Percentiles rank a stretch among this genome's conserved stretches.
Evolutionary conservation across 345 rosid species (phyloP).

Genomic region (Rhodamnia argentea): DNA sequence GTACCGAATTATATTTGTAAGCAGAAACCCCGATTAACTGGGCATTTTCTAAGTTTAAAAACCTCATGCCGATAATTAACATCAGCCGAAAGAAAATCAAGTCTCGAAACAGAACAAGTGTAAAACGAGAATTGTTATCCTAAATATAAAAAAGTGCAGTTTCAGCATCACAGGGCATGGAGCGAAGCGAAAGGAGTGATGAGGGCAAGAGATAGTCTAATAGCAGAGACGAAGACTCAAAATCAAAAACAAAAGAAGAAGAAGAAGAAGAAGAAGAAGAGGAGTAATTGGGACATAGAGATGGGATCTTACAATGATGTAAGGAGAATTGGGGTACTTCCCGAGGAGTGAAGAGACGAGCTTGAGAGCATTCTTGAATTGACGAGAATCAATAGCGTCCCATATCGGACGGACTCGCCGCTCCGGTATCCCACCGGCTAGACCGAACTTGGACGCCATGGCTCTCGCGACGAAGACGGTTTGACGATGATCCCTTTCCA

Average conservation of each 20-base stretch:
- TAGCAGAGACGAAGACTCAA: neutral
- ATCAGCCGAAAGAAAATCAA: neutral
- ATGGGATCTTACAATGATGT: conserved; percentile 54
- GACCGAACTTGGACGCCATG: conserved; percentile 90
- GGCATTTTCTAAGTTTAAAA: neutral
- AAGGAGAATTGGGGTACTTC: conserved; percentile 80
- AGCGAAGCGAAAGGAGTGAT: neutral
- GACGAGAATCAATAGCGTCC: conserved; percentile 98
- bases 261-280: neutral
- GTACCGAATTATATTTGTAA: neutral
- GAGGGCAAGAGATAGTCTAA: neutral
- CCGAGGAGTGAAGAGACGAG: conserved; percentile 60
- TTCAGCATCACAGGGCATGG: neutral
- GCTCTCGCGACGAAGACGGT: neutral
- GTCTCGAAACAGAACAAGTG: neutral
- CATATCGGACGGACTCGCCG: conserved; percentile 92
- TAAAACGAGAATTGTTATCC: neutral
- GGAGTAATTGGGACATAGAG: neutral
- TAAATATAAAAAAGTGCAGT: neutral
- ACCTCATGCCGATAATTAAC: neutral
- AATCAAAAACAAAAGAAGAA: neutral
- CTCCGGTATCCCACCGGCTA: conserved; percentile 98
- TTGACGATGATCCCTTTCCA: neutral
- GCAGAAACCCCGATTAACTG: neutral
- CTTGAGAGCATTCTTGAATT: conserved; percentile 91